phyloP scores from a whole-genome alignment of 179 eudicot genomes.

The Silene coronaria region DNA sequence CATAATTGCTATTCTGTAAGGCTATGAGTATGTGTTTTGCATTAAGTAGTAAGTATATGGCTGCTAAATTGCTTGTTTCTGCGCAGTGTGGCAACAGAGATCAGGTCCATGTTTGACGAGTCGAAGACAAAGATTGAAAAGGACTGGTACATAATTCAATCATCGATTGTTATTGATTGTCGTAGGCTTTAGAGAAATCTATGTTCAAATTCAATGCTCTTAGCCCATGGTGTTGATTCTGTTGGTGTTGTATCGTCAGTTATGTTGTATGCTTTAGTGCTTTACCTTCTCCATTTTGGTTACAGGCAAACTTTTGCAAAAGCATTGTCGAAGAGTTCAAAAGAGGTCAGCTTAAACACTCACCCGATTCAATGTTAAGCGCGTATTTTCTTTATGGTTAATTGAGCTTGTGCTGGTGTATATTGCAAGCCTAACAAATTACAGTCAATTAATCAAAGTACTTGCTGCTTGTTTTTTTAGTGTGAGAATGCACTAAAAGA shows the following conservation, averaged over 20 bases:
- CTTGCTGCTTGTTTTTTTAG: conserved; percentile 30
- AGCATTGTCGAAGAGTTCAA: conserved; percentile 75
- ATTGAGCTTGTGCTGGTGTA: background rate
- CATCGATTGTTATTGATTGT: background rate
- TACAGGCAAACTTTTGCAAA: conserved; percentile 72
- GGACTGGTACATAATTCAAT: conserved; percentile 52
- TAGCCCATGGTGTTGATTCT: background rate
- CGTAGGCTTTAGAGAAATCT: background rate
- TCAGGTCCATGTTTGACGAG: conserved; percentile 59
- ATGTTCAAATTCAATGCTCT: background rate
- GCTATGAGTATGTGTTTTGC: background rate
- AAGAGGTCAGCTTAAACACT: conserved; percentile 53
- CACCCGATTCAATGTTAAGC: background rate
- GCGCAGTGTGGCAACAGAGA: conserved; percentile 56
- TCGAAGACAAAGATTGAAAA: conserved; percentile 63
- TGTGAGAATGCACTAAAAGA: conserved; percentile 77
- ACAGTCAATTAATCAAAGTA: background rate
- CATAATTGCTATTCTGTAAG: conserved; percentile 2
- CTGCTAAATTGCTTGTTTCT: conserved; percentile 7
- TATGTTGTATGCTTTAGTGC: background rate
- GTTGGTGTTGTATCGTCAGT: background rate
- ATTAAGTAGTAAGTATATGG: no score
- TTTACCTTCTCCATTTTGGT: background rate
- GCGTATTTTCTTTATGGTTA: background rate
- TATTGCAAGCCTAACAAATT: background rate